A percentile compares a stretch with the other conserved stretches of the same genome.
Conservation (phyloP, 2,329 filamentous ascomycete genomes). For the Monilinia polystroma region DNA sequence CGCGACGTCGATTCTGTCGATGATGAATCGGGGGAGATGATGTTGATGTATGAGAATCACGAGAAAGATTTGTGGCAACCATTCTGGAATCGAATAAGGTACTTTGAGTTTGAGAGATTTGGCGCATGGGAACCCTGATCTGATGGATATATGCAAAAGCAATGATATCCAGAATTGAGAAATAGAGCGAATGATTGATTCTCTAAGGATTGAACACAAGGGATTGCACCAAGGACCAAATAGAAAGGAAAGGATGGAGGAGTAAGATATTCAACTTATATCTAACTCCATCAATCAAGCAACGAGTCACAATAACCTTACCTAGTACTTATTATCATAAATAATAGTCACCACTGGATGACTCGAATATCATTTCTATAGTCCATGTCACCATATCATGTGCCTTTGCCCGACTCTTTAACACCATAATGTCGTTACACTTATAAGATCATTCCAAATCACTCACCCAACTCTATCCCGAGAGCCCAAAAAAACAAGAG, state of each 20-base stretch:
- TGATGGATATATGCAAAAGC: not conserved
- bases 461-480: not conserved
- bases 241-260: not conserved
- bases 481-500: not conserved
- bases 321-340: too few species aligned
- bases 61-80: not conserved
- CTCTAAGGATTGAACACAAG: not conserved
- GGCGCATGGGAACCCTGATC: not conserved
- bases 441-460: not conserved
- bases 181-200: not conserved
- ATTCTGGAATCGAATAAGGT: not conserved
- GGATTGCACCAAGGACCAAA: not conserved
- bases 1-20: conserved; percentile 38
- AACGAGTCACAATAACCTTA: not conserved
- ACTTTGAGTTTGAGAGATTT: not conserved
- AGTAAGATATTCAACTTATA: conserved; percentile 7
- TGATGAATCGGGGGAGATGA: conserved; percentile 28
- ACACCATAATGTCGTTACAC: not conserved
- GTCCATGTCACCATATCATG: conserved; percentile 1
- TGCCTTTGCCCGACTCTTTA: not conserved
- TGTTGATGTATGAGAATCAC: not conserved
- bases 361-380: not conserved
- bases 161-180: not conserved
- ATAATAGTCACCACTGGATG: conserved; percentile 13
- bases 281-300: not conserved